phyloP scores from a whole-genome alignment of 257 asterid species.

The Thymus quinquecostatus region DNA sequence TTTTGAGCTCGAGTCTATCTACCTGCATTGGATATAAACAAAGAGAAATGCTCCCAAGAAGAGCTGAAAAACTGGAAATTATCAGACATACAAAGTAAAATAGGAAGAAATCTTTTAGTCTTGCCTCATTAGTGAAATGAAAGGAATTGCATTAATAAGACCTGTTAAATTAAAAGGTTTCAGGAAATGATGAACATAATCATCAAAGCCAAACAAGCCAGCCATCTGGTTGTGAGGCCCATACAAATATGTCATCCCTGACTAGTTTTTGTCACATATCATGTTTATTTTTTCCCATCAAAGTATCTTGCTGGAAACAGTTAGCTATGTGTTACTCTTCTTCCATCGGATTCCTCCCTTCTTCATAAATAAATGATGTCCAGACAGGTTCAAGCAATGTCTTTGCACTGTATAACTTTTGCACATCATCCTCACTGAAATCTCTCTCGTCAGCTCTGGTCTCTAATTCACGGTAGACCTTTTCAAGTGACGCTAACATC shows the following conservation, averaged over 20 bases:
- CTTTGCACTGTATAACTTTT: conserved; percentile 48
- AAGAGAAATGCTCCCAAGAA: not conserved
- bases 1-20: not conserved
- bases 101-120: not conserved
- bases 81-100: not conserved
- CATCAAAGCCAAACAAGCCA: not conserved
- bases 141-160: not conserved
- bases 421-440: conserved; percentile 40
- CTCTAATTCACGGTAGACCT: conserved; percentile 51
- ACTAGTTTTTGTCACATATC: not conserved
- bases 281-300: conserved; percentile 10
- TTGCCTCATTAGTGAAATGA: not conserved
- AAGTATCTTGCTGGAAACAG: conserved; percentile 3
- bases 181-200: conserved; percentile 8
- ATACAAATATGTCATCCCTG: not conserved
- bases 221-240: conserved; percentile 2
- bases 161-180: not conserved
- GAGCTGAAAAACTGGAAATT: not conserved
- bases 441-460: conserved; percentile 40
- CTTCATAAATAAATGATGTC: conserved; percentile 46
- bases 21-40: conserved; percentile 1
- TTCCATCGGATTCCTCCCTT: conserved; percentile 42
- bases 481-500: conserved; percentile 51
- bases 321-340: conserved; percentile 32
- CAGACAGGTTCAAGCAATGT: conserved; percentile 72